phyloP scores from a whole-genome alignment of 1,284 basidiomycete species.

The Leccinum fallax region DNA sequence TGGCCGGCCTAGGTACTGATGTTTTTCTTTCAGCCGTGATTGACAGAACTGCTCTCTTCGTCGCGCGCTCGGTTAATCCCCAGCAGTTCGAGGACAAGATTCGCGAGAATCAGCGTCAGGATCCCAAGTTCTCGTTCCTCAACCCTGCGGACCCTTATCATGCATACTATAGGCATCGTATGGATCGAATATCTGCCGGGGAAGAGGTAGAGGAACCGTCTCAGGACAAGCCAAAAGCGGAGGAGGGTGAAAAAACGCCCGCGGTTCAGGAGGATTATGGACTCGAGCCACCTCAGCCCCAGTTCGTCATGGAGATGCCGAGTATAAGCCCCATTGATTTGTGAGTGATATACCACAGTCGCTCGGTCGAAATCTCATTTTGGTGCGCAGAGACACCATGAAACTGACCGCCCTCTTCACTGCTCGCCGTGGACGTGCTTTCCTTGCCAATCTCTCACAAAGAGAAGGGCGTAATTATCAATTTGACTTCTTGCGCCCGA shows the following conservation, averaged over 20 bases:
- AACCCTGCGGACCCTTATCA: slow-evolving; percentile 95
- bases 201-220: slow-evolving; percentile 68
- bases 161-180: slow-evolving; percentile 92
- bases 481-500: slow-evolving; percentile 96
- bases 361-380: slow-evolving; percentile 18
- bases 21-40: slow-evolving; percentile 74
- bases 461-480: slow-evolving; percentile 95
- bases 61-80: slow-evolving; percentile 89
- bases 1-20: slow-evolving; percentile 13
- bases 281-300: slow-evolving; percentile 80
- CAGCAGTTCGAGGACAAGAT: slow-evolving; percentile 94
- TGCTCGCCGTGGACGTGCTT: slow-evolving; percentile 86
- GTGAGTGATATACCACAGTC: slow-evolving; percentile 50
- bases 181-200: slow-evolving; percentile 76
- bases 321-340: slow-evolving; percentile 90
- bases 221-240: slow-evolving; percentile 49
- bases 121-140: slow-evolving; percentile 97
- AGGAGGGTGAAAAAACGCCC: slow-evolving; percentile 37
- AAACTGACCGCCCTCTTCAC: slow-evolving; percentile 96
- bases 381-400: slow-evolving; percentile 72
- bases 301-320: slow-evolving; percentile 89
- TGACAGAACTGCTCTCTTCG: slow-evolving; percentile 94
- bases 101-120: slow-evolving; percentile 89
- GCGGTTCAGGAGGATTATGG: slow-evolving; percentile 55
- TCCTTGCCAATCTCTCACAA: slow-evolving; percentile 84